phyloP scores from a whole-genome alignment of 345 rosid genomes.

The Dovyalis caffra region DNA sequence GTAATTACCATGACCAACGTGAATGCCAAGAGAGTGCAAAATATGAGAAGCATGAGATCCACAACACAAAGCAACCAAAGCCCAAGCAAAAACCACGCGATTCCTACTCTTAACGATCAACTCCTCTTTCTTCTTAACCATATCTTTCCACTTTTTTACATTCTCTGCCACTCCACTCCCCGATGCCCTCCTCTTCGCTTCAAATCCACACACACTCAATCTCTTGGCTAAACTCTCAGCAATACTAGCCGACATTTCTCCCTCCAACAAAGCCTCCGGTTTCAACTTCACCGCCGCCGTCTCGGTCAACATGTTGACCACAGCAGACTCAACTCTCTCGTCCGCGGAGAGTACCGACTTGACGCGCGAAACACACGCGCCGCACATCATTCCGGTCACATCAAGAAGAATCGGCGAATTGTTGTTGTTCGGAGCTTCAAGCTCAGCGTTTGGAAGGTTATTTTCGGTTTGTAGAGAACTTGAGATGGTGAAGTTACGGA shows the following conservation, averaged over 20 bases:
- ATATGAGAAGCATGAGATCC: constrained; percentile 90
- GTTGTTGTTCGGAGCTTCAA: neutral
- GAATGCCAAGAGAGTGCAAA: constrained; percentile 83
- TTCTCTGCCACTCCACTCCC: constrained; percentile 75
- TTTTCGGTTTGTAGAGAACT: constrained; percentile 54
- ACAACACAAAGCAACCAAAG: constrained; percentile 89
- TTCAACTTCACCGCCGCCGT: constrained; percentile 73
- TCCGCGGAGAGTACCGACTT: constrained; percentile 68
- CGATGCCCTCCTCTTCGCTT: constrained; percentile 68
- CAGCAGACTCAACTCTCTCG: constrained; percentile 77
- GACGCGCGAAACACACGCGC: constrained; percentile 86
- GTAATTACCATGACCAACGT: constrained; percentile 68
- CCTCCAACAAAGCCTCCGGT: constrained; percentile 30
- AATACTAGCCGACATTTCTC: constrained; percentile 28
- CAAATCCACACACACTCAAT: constrained; percentile 82
- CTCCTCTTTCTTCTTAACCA: constrained; percentile 75
- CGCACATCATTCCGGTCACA: constrained; percentile 93
- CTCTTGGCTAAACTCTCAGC: constrained; percentile 68
- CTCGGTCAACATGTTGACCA: constrained; percentile 87
- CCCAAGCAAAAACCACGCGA: constrained; percentile 91
- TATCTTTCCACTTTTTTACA: constrained; percentile 78
- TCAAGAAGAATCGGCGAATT: constrained; percentile 63
- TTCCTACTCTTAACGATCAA: constrained; percentile 69
- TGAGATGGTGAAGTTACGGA: constrained; percentile 30
- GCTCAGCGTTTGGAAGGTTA: constrained; percentile 20